A percentile compares a stretch with the other conserved stretches of the same genome.
phyloP scores from a whole-genome alignment of 2,329 filamentous ascomycete genomes.

The Colletotrichum higginsianum region DNA sequence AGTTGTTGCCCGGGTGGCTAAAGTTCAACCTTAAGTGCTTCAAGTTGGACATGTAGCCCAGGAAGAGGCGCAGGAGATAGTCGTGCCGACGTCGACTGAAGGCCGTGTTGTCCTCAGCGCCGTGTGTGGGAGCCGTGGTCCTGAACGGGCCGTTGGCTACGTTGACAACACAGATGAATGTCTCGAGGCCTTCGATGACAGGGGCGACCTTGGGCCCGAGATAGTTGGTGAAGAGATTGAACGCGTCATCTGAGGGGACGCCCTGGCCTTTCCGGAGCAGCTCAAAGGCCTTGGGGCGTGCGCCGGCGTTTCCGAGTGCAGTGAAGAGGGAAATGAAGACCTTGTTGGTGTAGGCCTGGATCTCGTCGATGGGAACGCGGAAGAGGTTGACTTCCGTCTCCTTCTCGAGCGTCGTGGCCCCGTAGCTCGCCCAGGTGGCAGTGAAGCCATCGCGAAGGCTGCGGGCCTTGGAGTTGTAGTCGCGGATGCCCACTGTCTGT shows the following conservation, averaged over 20 bases:
- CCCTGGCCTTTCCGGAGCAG: constrained; percentile 56
- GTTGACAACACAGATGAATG: constrained; percentile 57
- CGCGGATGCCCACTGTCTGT: constrained; percentile 70
- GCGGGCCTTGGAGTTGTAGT: constrained; percentile 67
- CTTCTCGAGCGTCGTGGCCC: constrained; percentile 55
- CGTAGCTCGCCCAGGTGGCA: constrained; percentile 69
- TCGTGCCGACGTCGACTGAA: constrained; percentile 7
- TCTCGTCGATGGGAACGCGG: constrained; percentile 16
- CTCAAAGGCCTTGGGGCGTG: constrained; percentile 61
- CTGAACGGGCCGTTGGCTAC: background rate
- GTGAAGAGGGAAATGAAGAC: constrained; percentile 59
- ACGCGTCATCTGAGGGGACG: constrained; percentile 58
- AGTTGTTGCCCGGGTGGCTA: constrained; percentile 29
- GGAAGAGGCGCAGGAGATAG: constrained; percentile 53
- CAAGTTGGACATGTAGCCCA: constrained; percentile 59
- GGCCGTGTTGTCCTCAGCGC: background rate
- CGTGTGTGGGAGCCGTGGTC: background rate
- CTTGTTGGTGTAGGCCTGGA: constrained; percentile 48
- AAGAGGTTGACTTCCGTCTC: constrained; percentile 52
- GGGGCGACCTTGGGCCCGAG: constrained; percentile 54
- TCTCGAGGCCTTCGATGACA: constrained; percentile 62
- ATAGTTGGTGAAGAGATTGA: constrained; percentile 59
- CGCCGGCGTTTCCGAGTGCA: constrained; percentile 58
- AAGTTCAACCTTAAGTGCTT: constrained; percentile 70
- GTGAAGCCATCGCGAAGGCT: constrained; percentile 60